Evolutionary conservation across 2,329 filamentous ascomycete species (phyloP).

Genomic region (Tolypocladium pustulatum): DNA sequence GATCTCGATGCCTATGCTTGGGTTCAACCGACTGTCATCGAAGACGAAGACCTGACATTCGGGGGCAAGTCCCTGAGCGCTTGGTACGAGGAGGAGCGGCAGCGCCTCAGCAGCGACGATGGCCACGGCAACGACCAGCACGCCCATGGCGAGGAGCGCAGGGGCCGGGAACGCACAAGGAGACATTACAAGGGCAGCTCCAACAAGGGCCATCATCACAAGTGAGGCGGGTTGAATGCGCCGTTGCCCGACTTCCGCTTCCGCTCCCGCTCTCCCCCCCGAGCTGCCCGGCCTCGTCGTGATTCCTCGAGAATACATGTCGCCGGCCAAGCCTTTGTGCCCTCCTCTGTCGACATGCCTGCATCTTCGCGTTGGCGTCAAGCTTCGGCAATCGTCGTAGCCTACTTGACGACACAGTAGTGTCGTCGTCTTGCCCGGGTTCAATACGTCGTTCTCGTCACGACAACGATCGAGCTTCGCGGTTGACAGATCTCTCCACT

Average conservation of each 20-base stretch:
- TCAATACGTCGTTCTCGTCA: too few relatives aligned
- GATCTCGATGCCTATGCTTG: slow-evolving; percentile 27
- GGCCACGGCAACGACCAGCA: slow-evolving; percentile 18
- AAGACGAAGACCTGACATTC: slow-evolving; percentile 51
- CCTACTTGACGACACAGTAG: not conserved
- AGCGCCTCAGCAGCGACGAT: slow-evolving; percentile 27
- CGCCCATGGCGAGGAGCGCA: slow-evolving; percentile 13
- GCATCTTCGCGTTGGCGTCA: not conserved
- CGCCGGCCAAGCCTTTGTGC: not conserved
- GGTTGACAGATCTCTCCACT: not conserved
- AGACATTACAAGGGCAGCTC: slow-evolving; percentile 9
- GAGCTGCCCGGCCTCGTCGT: not conserved
- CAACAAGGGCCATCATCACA: slow-evolving; percentile 13
- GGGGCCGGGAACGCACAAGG: slow-evolving; percentile 12
- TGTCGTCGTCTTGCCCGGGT: not conserved
- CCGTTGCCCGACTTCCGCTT: not conserved
- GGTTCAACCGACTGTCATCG: slow-evolving; percentile 46
- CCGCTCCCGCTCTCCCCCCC: too few relatives aligned
- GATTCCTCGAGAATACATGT: not conserved
- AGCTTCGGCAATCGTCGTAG: not conserved
- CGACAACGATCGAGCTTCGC: not conserved
- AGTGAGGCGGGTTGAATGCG: slow-evolving; percentile 9
- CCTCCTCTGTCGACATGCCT: not conserved
- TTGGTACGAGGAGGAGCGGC: slow-evolving; percentile 44
- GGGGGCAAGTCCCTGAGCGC: slow-evolving; percentile 48